Evolutionary conservation across 2,329 filamentous ascomycete genomes (phyloP).

Genomic region (Lasiodiplodia hormozganensis): DNA sequence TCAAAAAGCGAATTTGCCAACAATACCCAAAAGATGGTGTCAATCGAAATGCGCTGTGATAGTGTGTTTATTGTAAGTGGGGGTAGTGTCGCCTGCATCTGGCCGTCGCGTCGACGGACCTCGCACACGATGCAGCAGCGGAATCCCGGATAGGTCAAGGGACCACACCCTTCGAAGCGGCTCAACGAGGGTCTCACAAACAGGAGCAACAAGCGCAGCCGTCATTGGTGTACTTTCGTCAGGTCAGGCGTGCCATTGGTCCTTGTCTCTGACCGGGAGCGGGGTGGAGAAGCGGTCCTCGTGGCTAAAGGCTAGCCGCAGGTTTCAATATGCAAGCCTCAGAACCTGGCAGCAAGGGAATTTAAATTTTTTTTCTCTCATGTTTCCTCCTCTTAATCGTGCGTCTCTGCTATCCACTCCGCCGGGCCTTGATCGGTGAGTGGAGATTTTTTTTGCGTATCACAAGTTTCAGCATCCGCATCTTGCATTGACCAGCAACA

Average conservation of each 20-base stretch:
- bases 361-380: neutral
- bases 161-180: slow-evolving; percentile 4
- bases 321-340: neutral
- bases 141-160: neutral
- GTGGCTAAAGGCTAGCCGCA: slow-evolving; percentile 11
- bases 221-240: neutral
- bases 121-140: neutral
- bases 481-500: slow-evolving; percentile 7
- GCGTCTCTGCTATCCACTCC: neutral
- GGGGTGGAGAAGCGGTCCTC: slow-evolving; percentile 2
- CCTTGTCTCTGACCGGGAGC: slow-evolving; percentile 4
- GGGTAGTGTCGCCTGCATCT: neutral
- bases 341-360: neutral
- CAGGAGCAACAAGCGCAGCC: neutral
- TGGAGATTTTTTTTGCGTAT: neutral
- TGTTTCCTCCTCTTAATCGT: neutral
- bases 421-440: neutral
- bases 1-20: slow-evolving; percentile 20
- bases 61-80: neutral
- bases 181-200: slow-evolving; percentile 5
- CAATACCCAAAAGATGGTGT: slow-evolving; percentile 1
- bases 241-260: neutral
- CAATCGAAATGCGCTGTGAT: neutral
- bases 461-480: slow-evolving; percentile 25
- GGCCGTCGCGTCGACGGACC: neutral